Base-by-base conservation (phyloP, 192 early-diverging fungal species). In the Phycomyces nitens region DNA sequence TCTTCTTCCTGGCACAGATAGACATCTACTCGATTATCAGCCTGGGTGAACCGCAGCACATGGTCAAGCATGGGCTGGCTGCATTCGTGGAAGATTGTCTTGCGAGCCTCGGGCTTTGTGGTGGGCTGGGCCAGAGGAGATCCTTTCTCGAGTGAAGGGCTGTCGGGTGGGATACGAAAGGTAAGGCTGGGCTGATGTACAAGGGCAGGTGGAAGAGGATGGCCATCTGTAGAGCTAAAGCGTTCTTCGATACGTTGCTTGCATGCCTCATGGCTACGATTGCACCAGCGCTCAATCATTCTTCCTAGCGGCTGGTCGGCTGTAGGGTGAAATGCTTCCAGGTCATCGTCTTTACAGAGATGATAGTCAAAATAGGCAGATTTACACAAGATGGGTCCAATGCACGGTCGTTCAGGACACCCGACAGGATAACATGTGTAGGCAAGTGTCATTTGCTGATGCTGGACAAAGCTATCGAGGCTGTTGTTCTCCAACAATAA, bases 11-110 rank as follows among this genome's bases (percentile, higher is more conserved):
- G 50, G 58, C 76, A 74, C 53, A 80, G 43, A 4, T 59, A 70
- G 6, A 86, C 75, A 43, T 75, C 83, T 27, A 87, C 72, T 40
- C 80, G 67, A 10, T 65, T 70, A 20, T 66, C 54, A n/a, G 75
- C 79, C 57, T 87, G 82, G 3, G 82, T 82, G 41, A 81, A 86
- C 0, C 84, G 77, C 14, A 72, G 75, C 9, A 79, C 72, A 66
- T 87, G 86, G 29, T 86, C 70, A 15, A 72, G 49, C 20, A 80
- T 60, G 20, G 65, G 70, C 40, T 83, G 75, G 2, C 66, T 76
- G 47, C 85, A 87, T 15, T 41, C 40, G 3, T 69, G 39, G 5
- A 52, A 44, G 29, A 52, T 9, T 43, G 26, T 14, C 12, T 56
- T 8, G 15, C 47, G 24, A 34, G 40, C 29, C 5, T 57, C 24